phyloP scores from a whole-genome alignment of 2,329 filamentous ascomycete genomes.

The Aspergillus sp. region DNA sequence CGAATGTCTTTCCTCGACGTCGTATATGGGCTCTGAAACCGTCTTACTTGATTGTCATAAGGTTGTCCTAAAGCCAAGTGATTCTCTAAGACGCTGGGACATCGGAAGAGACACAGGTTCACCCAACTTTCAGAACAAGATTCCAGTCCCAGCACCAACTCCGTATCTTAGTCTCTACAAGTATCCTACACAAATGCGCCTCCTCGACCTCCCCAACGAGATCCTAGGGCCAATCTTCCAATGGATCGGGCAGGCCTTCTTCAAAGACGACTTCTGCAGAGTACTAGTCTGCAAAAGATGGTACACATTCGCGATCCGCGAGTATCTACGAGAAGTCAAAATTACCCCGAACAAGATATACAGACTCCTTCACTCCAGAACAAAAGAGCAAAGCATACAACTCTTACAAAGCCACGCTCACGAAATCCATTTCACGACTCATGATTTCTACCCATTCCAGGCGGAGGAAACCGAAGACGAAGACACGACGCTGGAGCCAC shows the following conservation, averaged over 20 bases:
- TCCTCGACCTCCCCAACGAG: not conserved
- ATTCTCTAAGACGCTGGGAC: too few species aligned
- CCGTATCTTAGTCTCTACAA: not conserved
- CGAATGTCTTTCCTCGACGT: not conserved
- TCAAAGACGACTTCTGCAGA: not conserved
- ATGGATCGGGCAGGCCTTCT: not conserved
- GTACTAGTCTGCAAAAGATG: not conserved
- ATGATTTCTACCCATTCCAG: not conserved
- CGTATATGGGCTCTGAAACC: not conserved
- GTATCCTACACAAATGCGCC: not conserved
- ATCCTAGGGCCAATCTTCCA: not conserved
- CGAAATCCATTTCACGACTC: not conserved
- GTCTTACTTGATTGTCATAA: too few species aligned
- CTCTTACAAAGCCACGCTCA: not conserved
- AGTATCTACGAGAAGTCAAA: not conserved
- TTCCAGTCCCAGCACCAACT: too few species aligned
- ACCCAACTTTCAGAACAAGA: too few species aligned
- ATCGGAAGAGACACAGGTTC: too few species aligned
- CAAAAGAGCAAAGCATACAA: not conserved
- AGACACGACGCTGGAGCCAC: not conserved
- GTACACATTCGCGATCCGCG: not conserved
- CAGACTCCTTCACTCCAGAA: not conserved
- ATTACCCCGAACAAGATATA: not conserved
- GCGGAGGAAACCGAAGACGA: not conserved
- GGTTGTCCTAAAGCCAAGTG: too few species aligned